Evolutionary conservation across 768 basidiomycete species (phyloP).

Genomic region (Phylloporus rhodoxanthus): DNA sequence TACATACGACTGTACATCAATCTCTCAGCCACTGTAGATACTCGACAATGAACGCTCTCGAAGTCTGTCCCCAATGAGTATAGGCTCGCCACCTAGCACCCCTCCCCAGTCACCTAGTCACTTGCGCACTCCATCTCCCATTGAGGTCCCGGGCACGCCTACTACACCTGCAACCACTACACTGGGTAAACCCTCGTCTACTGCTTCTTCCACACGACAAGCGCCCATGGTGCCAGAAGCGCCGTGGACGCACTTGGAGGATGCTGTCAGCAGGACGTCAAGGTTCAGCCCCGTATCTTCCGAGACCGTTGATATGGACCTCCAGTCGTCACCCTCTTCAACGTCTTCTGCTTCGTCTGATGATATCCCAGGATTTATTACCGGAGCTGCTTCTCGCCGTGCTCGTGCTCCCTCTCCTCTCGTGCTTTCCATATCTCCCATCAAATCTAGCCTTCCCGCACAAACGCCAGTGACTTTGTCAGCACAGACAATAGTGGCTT

Average conservation of each 20-base stretch:
- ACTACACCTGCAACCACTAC: constrained; percentile 1
- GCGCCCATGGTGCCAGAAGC: constrained; percentile 10
- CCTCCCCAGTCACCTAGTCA: constrained; percentile 25
- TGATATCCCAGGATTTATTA: constrained; percentile 31
- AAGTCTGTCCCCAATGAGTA: constrained; percentile 59
- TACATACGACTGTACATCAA: not conserved
- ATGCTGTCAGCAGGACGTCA: constrained; percentile 24
- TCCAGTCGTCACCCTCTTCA: constrained; percentile 31
- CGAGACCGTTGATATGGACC: constrained; percentile 32
- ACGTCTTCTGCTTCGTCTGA: constrained; percentile 19
- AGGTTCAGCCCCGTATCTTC: constrained; percentile 30
- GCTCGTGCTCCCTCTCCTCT: constrained; percentile 21
- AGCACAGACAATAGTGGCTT: constrained; percentile 14
- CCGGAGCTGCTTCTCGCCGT: constrained; percentile 27
- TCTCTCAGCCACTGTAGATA: constrained; percentile 30
- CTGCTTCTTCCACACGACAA: constrained; percentile 15
- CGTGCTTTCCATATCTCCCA: constrained; percentile 15
- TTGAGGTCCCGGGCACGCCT: constrained; percentile 4
- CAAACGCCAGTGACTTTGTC: constrained; percentile 12
- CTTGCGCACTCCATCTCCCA: constrained; percentile 1
- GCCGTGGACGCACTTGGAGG: constrained; percentile 19
- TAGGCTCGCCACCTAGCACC: constrained; percentile 44
- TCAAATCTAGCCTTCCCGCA: constrained; percentile 5
- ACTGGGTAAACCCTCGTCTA: constrained; percentile 8
- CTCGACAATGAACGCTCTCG: constrained; percentile 31